These are phyloP conservation scores for Epithele typhae DNA, from an alignment of 768 basidiomycete genomes.

Conservation along the genomic window DNA sequence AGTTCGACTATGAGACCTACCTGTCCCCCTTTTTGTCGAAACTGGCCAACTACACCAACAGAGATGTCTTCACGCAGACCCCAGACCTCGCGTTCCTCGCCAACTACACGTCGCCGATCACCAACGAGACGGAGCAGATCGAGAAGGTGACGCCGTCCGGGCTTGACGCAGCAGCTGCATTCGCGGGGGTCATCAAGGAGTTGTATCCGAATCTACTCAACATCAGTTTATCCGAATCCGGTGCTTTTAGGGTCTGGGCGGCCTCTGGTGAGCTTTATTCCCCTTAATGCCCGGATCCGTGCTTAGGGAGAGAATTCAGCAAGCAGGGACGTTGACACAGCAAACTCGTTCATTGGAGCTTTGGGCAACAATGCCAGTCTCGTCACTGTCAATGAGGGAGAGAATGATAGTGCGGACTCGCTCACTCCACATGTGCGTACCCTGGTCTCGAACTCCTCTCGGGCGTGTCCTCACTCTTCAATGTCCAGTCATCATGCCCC, in stretches of 20 bases:
- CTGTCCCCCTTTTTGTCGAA: conserved; percentile 14
- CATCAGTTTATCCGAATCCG: background rate
- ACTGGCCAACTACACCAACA: conserved; percentile 13
- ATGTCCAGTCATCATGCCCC: conserved; percentile 13
- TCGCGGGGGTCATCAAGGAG: conserved; percentile 11
- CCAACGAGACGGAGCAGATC: conserved; percentile 13
- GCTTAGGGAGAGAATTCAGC: background rate
- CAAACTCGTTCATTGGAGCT: conserved; percentile 8
- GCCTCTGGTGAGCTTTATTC: conserved; percentile 14
- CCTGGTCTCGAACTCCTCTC: too few relatives aligned
- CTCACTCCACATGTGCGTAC: conserved; percentile 15
- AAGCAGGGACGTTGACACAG: conserved; percentile 12
- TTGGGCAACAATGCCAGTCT: conserved; percentile 8
- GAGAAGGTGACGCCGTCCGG: conserved; percentile 18
- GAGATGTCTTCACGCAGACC: conserved; percentile 4
- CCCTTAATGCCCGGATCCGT: too few relatives aligned
- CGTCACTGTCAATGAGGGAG: conserved; percentile 13
- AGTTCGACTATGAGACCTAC: conserved; percentile 17
- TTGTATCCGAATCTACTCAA: conserved; percentile 9
- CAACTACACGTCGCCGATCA: conserved; percentile 14
- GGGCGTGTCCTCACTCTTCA: background rate
- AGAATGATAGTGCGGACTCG: conserved; percentile 12
- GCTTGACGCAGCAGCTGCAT: conserved; percentile 8
- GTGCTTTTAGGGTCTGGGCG: conserved; percentile 11
- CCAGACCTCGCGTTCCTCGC: conserved; percentile 10